A percentile compares a stretch with the other conserved stretches of the same genome.
Evolutionary conservation across 1,284 basidiomycete genomes (phyloP).

Genomic region (Heterobasidion parviporum): DNA sequence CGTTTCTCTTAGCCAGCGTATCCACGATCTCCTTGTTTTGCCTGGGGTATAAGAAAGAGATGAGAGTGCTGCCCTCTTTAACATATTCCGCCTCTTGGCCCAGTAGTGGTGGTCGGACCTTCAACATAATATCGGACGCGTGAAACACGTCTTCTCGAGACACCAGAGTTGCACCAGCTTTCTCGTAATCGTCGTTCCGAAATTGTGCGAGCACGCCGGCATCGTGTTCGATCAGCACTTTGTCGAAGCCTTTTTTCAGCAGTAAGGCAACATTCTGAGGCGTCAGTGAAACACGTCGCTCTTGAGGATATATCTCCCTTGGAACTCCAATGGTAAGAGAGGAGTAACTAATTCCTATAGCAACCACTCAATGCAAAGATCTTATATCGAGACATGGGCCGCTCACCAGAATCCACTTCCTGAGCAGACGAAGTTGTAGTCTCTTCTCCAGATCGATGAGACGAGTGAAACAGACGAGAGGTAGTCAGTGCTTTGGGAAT

Average conservation of each 20-base stretch:
- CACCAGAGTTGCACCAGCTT: slow-evolving; percentile 71
- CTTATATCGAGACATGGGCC: background rate
- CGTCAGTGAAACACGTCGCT: slow-evolving; percentile 73
- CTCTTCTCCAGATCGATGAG: background rate
- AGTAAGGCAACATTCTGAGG: slow-evolving; percentile 67
- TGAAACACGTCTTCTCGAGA: slow-evolving; percentile 55
- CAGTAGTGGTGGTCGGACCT: slow-evolving; percentile 67
- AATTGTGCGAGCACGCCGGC: slow-evolving; percentile 72
- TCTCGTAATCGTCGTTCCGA: slow-evolving; percentile 66
- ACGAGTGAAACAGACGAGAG: background rate
- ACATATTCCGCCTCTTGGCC: slow-evolving; percentile 53
- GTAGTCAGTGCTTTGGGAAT: background rate
- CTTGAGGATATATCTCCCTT: slow-evolving; percentile 65
- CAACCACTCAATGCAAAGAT: background rate
- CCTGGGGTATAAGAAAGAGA: slow-evolving; percentile 78
- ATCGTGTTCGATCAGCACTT: slow-evolving; percentile 63
- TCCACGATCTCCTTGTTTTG: slow-evolving; percentile 73
- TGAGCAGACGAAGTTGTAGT: background rate
- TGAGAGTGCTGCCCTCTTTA: slow-evolving; percentile 66
- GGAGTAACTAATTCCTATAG: slow-evolving; percentile 56
- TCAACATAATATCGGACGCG: slow-evolving; percentile 68
- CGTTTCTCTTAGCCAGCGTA: slow-evolving; percentile 49
- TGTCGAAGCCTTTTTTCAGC: slow-evolving; percentile 73
- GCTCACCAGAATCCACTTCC: slow-evolving; percentile 9
- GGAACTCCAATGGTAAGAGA: slow-evolving; percentile 73